Base-by-base conservation (phyloP, 2,329 filamentous ascomycete species). In the Trichothecium roseum region DNA sequence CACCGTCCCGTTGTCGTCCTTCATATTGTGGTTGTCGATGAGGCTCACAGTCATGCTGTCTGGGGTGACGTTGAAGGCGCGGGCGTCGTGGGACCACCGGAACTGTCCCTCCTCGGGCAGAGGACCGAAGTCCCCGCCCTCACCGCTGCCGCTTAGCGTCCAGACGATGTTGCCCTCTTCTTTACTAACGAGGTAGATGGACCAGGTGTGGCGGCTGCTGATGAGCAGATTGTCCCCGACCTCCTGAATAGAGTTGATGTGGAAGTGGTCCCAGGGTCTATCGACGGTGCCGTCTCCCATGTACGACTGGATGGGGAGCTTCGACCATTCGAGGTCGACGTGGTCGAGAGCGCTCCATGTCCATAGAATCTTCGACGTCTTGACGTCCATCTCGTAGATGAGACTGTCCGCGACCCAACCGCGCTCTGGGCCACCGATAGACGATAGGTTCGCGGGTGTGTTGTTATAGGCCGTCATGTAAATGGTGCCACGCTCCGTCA, bases 361-460 rank as follows among this genome's bases (percentile, higher is more conserved):
- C 36, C 59, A 66, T 2, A 66, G 37, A 3, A 65, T 42, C 17
- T 62, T 46, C 18, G 51, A 49, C 0, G 59, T 64, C 24, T 50
- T 46, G 8, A 62, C 45, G 30, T 66, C 59, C n/a, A 66, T 48
- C 39, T 66, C 62, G 37, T 55, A 62, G 36, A 65, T 53, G 24
- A 61, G 38, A 15, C 48, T 51, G 40, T 65, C 59, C 0, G 35
- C 16, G 2, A 53, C 36, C 12, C 33, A 50, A 0, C 43, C 48
- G 1, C 40, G 18, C 3, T 15, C n/a, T 3, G 26, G 27, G 1
- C 50, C 50, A 2, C 49, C 46, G 9, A 51, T 32, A 0, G n/a
- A 5, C 0, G 41, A 35, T 0, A 53, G 40, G 17, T 53, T 42
- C 2, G 30, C 37, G 3, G 12, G n/a, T 0, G 43, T 52, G 2